phyloP scores from a whole-genome alignment of 495 filamentous ascomycete species.

The Mycothermus thermophilus region DNA sequence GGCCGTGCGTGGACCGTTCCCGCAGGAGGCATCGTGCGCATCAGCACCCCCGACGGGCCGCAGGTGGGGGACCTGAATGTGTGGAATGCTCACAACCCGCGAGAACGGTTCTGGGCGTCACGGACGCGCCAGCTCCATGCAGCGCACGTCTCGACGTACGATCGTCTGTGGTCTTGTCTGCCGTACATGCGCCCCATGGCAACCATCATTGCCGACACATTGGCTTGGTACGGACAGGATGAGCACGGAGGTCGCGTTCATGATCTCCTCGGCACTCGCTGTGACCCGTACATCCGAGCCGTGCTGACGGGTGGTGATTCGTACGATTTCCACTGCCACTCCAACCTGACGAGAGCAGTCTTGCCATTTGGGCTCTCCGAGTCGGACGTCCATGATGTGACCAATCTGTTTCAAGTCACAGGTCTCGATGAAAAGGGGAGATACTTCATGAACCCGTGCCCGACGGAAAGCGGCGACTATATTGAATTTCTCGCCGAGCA shows the following conservation, averaged over 20 bases:
- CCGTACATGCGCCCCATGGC: constrained; percentile 62
- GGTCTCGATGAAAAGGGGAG: constrained; percentile 54
- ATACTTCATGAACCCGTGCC: constrained; percentile 66
- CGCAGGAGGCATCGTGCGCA: constrained; percentile 49
- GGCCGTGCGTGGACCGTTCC: constrained; percentile 51
- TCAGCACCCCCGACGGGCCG: constrained; percentile 60
- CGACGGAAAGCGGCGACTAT: constrained; percentile 49
- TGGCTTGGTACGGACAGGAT: constrained; percentile 41
- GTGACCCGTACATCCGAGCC: constrained; percentile 60
- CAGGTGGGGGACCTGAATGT: constrained; percentile 76
- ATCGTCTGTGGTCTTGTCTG: constrained; percentile 63
- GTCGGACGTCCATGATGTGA: constrained; percentile 63
- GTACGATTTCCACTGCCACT: constrained; percentile 73
- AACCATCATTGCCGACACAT: constrained; percentile 55
- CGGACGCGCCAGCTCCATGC: constrained; percentile 66
- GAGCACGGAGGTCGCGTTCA: constrained; percentile 47
- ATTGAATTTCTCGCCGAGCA: constrained; percentile 71
- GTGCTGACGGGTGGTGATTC: constrained; percentile 53
- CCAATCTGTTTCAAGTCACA: constrained; percentile 74
- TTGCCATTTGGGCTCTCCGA: constrained; percentile 53
- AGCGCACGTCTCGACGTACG: constrained; percentile 52
- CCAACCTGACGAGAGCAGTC: constrained; percentile 61
- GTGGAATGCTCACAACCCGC: constrained; percentile 61
- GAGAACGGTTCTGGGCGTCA: constrained; percentile 67
- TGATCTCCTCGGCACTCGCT: constrained; percentile 65